phyloP scores from a whole-genome alignment of 1,139 yeast genomes.

The Citeromyces hawaiiensis region DNA sequence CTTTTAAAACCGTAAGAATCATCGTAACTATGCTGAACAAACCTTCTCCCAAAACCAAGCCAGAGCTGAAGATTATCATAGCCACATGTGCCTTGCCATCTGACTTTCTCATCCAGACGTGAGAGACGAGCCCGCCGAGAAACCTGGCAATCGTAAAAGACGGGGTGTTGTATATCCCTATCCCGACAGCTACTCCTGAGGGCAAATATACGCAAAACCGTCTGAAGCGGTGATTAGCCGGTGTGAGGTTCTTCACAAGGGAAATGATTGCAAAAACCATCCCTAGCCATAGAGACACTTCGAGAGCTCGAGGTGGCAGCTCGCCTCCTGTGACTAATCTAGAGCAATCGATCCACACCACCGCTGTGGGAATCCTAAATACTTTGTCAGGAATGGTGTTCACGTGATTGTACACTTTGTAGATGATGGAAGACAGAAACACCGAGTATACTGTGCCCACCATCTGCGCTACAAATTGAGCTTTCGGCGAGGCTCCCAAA shows the following conservation, averaged over 20 bases:
- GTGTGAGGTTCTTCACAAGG: conserved; percentile 39
- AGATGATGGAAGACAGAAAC: conserved; percentile 66
- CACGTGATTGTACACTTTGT: conserved; percentile 65
- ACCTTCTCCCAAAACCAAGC: conserved; percentile 90
- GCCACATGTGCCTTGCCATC: conserved; percentile 37
- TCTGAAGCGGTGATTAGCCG: conserved; percentile 24
- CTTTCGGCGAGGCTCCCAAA: conserved; percentile 83
- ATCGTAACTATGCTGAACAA: conserved; percentile 71
- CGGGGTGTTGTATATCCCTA: conserved; percentile 90
- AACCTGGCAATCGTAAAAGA: conserved; percentile 89
- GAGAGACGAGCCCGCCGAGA: conserved; percentile 72
- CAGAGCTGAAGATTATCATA: conserved; percentile 82
- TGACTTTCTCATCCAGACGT: conserved; percentile 35
- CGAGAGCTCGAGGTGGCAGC: conserved; percentile 65
- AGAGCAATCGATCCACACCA: conserved; percentile 94
- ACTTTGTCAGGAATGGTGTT: conserved; percentile 73
- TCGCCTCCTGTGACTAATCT: conserved; percentile 87
- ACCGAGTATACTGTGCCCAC: conserved; percentile 83
- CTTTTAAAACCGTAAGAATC: conserved; percentile 55
- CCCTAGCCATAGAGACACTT: conserved; percentile 56
- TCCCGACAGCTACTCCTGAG: conserved; percentile 93
- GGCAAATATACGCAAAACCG: conserved; percentile 53
- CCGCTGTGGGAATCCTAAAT: conserved; percentile 87
- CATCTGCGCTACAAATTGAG: conserved; percentile 83
- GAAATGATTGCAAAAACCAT: conserved; percentile 59